These are phyloP conservation scores for Colletotrichum sp. DNA, from an alignment of 2,329 filamentous ascomycete genomes.

Conservation along the genomic window DNA sequence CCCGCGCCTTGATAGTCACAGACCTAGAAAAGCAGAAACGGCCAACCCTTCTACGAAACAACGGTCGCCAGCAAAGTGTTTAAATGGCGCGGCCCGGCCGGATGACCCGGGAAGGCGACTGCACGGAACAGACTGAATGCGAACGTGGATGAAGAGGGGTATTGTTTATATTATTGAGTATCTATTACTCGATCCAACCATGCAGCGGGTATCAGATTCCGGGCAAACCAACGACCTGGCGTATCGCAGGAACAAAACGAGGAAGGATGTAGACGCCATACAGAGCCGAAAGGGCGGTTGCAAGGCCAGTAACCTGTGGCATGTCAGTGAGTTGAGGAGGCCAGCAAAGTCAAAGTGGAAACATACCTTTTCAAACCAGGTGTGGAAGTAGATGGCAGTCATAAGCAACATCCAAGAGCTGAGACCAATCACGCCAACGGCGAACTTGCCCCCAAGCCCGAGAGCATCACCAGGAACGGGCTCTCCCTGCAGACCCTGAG, in stretches of 20 bases:
- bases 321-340: constrained; percentile 24
- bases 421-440: constrained; percentile 68
- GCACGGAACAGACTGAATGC: not conserved
- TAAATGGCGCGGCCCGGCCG: not conserved
- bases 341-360: rapidly evolving
- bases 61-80: not conserved
- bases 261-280: constrained; percentile 59
- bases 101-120: not conserved
- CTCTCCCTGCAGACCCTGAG: constrained; percentile 14
- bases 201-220: constrained; percentile 45
- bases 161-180: not conserved
- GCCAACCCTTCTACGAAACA: not conserved
- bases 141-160: not conserved
- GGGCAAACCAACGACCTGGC: constrained; percentile 53
- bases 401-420: constrained; percentile 97
- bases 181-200: not conserved
- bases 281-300: constrained; percentile 50
- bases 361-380: constrained; percentile 93
- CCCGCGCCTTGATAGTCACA: not conserved
- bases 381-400: constrained; percentile 98
- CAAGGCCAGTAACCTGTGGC: constrained; percentile 57
- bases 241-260: constrained; percentile 50
- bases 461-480: constrained; percentile 28
- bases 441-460: constrained; percentile 58
- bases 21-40: not conserved